These are phyloP conservation scores for Besnoitia besnoiti DNA, from an alignment of 169 alveolate species.

Conservation along the genomic window DNA sequence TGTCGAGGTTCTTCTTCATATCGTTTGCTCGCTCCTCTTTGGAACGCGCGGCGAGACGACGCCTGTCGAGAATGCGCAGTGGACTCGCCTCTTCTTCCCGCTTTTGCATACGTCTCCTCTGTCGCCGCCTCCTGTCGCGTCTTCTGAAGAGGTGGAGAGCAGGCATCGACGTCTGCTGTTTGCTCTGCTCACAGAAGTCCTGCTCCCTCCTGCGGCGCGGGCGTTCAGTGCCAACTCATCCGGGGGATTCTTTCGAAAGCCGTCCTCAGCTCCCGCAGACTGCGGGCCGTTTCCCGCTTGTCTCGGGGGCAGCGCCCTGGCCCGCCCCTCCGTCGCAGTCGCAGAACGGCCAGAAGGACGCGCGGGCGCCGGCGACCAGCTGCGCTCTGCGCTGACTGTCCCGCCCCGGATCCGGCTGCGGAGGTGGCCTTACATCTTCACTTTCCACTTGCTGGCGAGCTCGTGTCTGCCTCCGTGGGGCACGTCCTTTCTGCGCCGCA, in stretches of 20 bases:
- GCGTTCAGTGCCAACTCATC: not conserved
- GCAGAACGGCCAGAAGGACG: not conserved
- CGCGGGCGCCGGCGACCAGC: not conserved
- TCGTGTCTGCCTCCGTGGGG: not conserved
- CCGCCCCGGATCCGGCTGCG: not conserved
- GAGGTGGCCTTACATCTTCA: conserved; percentile 8
- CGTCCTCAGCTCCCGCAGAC: not conserved
- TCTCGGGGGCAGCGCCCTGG: not conserved
- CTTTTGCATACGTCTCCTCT: not conserved
- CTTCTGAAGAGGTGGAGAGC: not conserved
- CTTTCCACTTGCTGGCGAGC: not conserved
- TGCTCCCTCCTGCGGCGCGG: conserved; percentile 12
- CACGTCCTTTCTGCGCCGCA: not conserved
- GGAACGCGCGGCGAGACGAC: conserved; percentile 12
- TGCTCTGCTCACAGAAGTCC: not conserved
- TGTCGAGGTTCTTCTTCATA: not conserved
- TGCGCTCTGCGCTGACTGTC: not conserved
- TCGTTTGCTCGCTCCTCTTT: conserved; percentile 10
- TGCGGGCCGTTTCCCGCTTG: not conserved
- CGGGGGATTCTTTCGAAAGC: not conserved
- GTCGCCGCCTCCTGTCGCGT: not conserved
- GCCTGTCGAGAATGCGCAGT: not conserved
- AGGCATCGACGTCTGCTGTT: not conserved
- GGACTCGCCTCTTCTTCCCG: not conserved
- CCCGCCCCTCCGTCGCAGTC: not conserved